Conservation (phyloP, 2,329 filamentous ascomycete genomes). For the Juglanconis sp. region DNA sequence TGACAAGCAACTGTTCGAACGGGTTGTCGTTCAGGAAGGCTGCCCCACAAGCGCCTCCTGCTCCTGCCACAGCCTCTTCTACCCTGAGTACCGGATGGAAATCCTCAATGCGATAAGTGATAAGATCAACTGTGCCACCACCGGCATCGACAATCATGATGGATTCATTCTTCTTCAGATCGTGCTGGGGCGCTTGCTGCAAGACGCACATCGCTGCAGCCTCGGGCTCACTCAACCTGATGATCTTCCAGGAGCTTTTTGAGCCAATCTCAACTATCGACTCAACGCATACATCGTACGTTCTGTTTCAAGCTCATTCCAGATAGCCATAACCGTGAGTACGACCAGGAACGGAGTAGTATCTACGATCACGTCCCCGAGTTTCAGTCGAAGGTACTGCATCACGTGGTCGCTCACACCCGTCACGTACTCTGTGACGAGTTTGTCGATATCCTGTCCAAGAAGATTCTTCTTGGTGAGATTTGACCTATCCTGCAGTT, state of each 20-base stretch:
- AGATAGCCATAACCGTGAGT: slow-evolving; percentile 57
- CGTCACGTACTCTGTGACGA: slow-evolving; percentile 47
- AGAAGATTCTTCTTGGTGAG: not conserved
- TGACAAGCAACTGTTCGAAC: slow-evolving; percentile 42
- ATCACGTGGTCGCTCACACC: slow-evolving; percentile 48
- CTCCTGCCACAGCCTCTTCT: slow-evolving; percentile 46
- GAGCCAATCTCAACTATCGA: slow-evolving; percentile 31
- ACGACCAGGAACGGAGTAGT: slow-evolving; percentile 50
- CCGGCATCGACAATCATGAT: slow-evolving; percentile 54
- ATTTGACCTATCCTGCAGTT: slow-evolving; percentile 26
- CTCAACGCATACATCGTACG: slow-evolving; percentile 45
- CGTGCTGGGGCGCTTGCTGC: slow-evolving; percentile 38
- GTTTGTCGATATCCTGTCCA: slow-evolving; percentile 31
- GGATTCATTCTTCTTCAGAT: slow-evolving; percentile 41
- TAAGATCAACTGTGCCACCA: slow-evolving; percentile 52
- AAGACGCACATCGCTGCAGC: slow-evolving; percentile 50
- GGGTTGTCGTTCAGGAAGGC: slow-evolving; percentile 47
- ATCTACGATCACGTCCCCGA: slow-evolving; percentile 40
- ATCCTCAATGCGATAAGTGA: slow-evolving; percentile 47
- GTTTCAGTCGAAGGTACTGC: slow-evolving; percentile 37
- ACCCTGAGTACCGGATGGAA: slow-evolving; percentile 43
- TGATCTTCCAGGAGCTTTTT: slow-evolving; percentile 26
- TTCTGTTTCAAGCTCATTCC: slow-evolving; percentile 53
- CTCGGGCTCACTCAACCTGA: slow-evolving; percentile 51
- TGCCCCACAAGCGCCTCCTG: slow-evolving; percentile 48